A percentile compares a stretch with the other conserved stretches of the same genome.
Conservation (phyloP, 2,329 filamentous ascomycete genomes). For the Cordyceps farinosa region DNA sequence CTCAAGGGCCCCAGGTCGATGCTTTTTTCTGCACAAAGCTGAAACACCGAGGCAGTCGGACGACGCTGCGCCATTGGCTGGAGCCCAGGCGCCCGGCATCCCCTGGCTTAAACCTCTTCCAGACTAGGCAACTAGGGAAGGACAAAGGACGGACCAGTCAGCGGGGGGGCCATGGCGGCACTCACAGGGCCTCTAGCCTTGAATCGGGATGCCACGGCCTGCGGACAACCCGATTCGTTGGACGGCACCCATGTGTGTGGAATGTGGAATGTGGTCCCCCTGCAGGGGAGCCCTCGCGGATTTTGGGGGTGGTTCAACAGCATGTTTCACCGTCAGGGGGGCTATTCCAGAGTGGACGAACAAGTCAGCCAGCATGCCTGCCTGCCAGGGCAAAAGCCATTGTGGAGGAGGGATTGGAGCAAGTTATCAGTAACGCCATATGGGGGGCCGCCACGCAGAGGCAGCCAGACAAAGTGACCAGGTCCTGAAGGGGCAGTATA, state of each 20-base stretch:
- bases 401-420: not conserved
- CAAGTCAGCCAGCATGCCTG: too few relatives aligned
- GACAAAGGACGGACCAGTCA: constrained; percentile 11
- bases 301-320: constrained; percentile 8
- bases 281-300: constrained; percentile 6
- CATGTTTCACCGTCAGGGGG: constrained; percentile 14
- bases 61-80: constrained; percentile 1
- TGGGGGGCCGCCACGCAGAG: not conserved
- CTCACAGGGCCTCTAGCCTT: constrained; percentile 8
- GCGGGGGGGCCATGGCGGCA: not conserved
- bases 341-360: not conserved
- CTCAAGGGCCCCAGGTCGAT: not conserved
- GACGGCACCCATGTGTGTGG: not conserved
- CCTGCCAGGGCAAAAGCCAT: not conserved
- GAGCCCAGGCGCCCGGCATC: not conserved
- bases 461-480: constrained; percentile 1
- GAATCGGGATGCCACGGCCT: not conserved
- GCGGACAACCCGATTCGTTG: not conserved
- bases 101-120: not conserved
- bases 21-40: constrained; percentile 4
- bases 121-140: not conserved
- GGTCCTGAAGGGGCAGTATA: not conserved
- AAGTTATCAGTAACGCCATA: not conserved
- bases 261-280: constrained; percentile 4
- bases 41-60: constrained; percentile 6